Base-by-base conservation (phyloP, 352 stramenopile genomes). In the Elongisporangium senticosum region DNA sequence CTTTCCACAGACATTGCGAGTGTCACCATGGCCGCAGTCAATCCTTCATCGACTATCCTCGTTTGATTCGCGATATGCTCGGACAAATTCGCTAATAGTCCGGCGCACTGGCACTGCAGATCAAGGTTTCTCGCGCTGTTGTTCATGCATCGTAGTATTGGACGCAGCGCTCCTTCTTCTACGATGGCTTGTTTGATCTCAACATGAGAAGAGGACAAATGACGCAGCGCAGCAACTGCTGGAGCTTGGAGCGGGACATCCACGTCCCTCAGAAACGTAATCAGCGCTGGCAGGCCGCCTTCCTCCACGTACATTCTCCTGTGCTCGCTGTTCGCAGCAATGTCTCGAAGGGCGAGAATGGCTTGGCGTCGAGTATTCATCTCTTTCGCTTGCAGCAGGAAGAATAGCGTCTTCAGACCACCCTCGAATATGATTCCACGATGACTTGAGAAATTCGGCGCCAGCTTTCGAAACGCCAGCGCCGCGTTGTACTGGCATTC, bases 401-500 rank as follows among this genome's bases (percentile, higher is more conserved):
- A 86, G 52, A 98, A 90, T 2, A 99, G 74, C 50, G 88, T 95
- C 69, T 90, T 83, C n/a, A 98, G 64, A 0, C 88, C 96, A 13
- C 91, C 89, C 54, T 89, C 79, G 49, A 93, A 86, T 33, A 98
- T 78, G 55, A 97, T 75, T 7, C 80, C 73, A 5, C 74, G 64
- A 59, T 98, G 96, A 51, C 91, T 96, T 7, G 77, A 75, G 50
- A 93, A 80, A 64, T 98, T 98, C 6, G 91, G 87, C 11, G 87
- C 86, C 10, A 99, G 77, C 70, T 98, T 99, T 8, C 95, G 90
- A 58, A 98, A 90, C 14, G 84, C 87, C n/a, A 98, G 67, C 4
- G 94, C 88, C 2, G 93, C 87, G 66, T 98, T 95, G 67, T 98
- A 98, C 68, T 97, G 89, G 59, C 94, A 98, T 70, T 98, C 93